A percentile compares a stretch with the other conserved stretches of the same genome.
Evolutionary conservation across 2,329 filamentous ascomycete species (phyloP).

Genomic region (Alternaria gansuensis): DNA sequence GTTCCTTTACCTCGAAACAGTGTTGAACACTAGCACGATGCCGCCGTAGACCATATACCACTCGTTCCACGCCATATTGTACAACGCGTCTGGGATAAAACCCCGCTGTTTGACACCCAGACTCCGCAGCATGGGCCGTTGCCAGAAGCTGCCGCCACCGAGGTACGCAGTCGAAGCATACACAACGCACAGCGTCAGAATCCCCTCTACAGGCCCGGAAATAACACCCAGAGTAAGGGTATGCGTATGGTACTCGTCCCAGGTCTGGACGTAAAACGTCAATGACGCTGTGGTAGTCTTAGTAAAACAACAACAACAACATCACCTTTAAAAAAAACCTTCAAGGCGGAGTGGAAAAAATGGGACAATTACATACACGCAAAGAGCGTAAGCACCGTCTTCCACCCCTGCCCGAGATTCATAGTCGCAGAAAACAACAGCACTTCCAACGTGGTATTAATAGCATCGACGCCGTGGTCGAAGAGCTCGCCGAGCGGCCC

Average conservation of each 20-base stretch:
- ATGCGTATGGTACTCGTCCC: constrained; percentile 99
- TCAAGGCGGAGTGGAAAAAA: too few relatives aligned
- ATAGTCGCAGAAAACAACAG: constrained; percentile 90
- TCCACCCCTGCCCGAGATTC: constrained; percentile 93
- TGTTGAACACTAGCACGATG: constrained; percentile 85
- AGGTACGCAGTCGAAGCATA: constrained; percentile 85
- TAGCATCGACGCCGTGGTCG: constrained; percentile 93
- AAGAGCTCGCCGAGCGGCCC: constrained; percentile 96
- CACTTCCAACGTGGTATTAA: constrained; percentile 94
- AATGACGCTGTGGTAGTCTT: constrained; percentile 69
- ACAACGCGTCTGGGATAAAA: constrained; percentile 74
- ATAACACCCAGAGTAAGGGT: constrained; percentile 90
- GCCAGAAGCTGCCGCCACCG: constrained; percentile 93
- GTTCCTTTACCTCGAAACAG: constrained; percentile 75
- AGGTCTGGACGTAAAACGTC: constrained; percentile 99
- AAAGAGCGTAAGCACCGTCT: constrained; percentile 83
- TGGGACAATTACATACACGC: constrained; percentile 76
- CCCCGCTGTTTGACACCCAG: constrained; percentile 71
- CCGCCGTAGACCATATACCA: constrained; percentile 92
- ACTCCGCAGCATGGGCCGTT: constrained; percentile 77
- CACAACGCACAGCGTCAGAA: constrained; percentile 81
- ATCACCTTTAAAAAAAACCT: too few relatives aligned
- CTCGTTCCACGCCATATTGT: constrained; percentile 84
- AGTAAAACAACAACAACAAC: too few relatives aligned
- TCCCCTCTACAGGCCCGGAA: constrained; percentile 93